Conservation (phyloP, 1,284 basidiomycete species). For the Phellopilus nigrolimitatus region DNA sequence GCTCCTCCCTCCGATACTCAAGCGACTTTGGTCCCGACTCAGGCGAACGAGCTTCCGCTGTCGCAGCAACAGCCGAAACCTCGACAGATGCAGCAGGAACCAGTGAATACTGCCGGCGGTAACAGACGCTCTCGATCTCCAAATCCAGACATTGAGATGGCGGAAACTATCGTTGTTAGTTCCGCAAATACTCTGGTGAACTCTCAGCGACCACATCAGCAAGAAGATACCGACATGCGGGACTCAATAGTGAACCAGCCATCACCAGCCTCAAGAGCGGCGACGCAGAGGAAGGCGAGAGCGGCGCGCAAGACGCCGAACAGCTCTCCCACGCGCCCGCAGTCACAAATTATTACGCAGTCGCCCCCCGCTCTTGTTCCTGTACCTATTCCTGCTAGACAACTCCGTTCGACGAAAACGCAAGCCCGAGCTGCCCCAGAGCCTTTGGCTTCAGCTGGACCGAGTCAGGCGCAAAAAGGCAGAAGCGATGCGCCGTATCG, state of each 20-base stretch:
- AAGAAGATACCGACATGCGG: too few relatives aligned
- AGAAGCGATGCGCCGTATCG: constrained; percentile 10
- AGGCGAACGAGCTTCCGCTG: not conserved
- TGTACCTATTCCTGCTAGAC: not conserved
- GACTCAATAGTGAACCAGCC: too few relatives aligned
- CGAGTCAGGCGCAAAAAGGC: not conserved
- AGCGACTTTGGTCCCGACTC: constrained; percentile 3
- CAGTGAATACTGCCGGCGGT: not conserved
- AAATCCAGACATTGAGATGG: not conserved
- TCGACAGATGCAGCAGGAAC: not conserved
- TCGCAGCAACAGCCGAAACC: too few relatives aligned
- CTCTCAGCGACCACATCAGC: too few relatives aligned
- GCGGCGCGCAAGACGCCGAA: not conserved
- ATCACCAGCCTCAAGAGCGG: too few relatives aligned
- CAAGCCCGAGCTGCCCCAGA: not conserved
- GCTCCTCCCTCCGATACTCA: not conserved
- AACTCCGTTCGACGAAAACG: not conserved
- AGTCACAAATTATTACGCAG: not conserved
- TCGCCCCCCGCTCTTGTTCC: not conserved
- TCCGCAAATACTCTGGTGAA: too few relatives aligned
- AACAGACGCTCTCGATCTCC: not conserved
- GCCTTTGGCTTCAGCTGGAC: not conserved
- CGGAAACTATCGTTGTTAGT: not conserved
- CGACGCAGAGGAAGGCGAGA: not conserved
- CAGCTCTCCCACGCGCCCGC: not conserved